A percentile compares a stretch with the other conserved stretches of the same genome.
These are phyloP conservation scores for Saccharomyces hybrid DNA, from an alignment of 1,139 yeast genomes.

Conservation along the genomic window DNA sequence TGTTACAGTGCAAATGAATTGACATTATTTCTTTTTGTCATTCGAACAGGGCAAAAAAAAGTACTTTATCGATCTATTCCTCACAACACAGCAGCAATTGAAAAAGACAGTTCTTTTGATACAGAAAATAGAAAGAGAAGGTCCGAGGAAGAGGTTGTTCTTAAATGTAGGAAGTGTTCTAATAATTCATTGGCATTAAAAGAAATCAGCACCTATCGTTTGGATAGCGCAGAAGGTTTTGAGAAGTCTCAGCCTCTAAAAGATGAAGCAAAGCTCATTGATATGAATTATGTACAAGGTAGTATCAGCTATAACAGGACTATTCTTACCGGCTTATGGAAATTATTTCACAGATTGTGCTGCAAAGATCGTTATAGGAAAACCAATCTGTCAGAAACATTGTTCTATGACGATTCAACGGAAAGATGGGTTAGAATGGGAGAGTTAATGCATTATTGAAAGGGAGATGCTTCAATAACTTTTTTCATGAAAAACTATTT, in stretches of 20 bases:
- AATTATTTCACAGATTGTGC: background rate
- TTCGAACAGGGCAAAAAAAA: background rate
- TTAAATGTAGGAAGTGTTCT: background rate
- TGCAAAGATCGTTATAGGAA: background rate
- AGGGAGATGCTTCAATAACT: background rate
- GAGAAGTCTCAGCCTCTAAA: background rate
- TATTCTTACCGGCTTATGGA: background rate
- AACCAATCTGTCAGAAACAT: background rate
- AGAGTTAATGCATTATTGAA: background rate
- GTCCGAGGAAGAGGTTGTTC: background rate
- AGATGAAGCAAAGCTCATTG: background rate
- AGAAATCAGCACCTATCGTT: background rate
- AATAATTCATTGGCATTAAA: background rate
- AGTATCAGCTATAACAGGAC: background rate
- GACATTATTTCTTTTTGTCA: background rate
- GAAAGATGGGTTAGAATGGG: background rate
- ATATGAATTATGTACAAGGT: background rate
- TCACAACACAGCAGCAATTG: background rate
- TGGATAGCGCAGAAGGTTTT: background rate
- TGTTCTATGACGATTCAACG: background rate
- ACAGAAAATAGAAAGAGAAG: background rate
- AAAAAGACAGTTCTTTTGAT: too few relatives aligned
- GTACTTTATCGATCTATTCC: background rate
- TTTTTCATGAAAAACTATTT: background rate
- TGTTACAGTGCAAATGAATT: background rate